phyloP scores from a whole-genome alignment of 108 stramenopile species.

The Nannochloropsis gaditana region DNA sequence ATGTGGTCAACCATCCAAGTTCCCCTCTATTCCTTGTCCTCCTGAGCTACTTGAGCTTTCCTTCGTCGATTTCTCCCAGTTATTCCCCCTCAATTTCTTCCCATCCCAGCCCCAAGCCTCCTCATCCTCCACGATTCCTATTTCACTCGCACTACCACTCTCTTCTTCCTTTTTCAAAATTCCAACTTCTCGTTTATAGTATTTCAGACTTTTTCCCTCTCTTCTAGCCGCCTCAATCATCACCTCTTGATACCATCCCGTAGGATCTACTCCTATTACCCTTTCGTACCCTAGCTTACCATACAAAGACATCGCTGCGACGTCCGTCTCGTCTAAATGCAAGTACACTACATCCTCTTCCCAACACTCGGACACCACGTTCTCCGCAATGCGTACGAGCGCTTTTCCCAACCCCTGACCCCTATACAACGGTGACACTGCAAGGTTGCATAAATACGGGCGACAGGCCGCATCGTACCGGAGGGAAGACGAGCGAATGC shows the following conservation, averaged over 20 bases:
- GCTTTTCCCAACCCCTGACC: not conserved
- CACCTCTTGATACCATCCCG: not conserved
- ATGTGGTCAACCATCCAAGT: not conserved
- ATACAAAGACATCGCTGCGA: not conserved
- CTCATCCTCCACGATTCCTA: not conserved
- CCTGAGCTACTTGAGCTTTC: not conserved
- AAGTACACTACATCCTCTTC: not conserved
- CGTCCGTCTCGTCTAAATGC: conserved; percentile 9
- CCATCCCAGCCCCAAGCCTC: not conserved
- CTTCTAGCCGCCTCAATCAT: not conserved
- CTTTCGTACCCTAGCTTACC: not conserved
- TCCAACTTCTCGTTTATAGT: not conserved
- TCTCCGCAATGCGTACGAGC: not conserved
- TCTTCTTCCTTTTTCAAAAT: not conserved
- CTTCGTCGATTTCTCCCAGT: not conserved
- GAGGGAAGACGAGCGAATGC: conserved; percentile 4
- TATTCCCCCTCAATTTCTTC: not conserved
- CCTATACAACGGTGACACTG: not conserved
- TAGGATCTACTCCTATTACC: conserved; percentile 1
- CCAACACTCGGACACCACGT: not conserved
- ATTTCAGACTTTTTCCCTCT: not conserved
- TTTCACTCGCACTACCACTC: not conserved
- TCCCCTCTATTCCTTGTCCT: not conserved
- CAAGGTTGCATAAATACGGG: not conserved
- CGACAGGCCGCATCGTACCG: not conserved